A percentile compares a stretch with the other conserved stretches of the same genome.
These are phyloP conservation scores for Fusarium sacchari DNA, from an alignment of 2,329 filamentous ascomycete genomes.

Conservation along the genomic window DNA sequence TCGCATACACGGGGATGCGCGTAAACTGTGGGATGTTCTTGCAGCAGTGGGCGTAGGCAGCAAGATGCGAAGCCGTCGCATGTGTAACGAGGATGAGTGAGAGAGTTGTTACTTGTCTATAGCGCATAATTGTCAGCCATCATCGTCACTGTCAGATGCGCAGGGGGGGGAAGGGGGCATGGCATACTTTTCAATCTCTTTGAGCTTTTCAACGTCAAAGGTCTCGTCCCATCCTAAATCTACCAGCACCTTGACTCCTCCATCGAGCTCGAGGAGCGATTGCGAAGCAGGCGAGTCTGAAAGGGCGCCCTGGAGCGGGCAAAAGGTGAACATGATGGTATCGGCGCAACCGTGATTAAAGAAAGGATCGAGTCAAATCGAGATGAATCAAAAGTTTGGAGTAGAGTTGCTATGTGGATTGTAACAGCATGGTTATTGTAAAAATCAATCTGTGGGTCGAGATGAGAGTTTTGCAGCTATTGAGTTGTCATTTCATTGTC, in stretches of 20 bases:
- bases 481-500: constrained; percentile 30
- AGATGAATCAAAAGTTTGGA: not conserved
- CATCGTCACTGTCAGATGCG: not conserved
- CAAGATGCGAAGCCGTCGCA: constrained; percentile 89
- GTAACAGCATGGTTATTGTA: constrained; percentile 35
- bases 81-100: constrained; percentile 96
- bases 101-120: constrained; percentile 86
- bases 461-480: constrained; percentile 20
- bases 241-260: constrained; percentile 92
- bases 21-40: constrained; percentile 94
- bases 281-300: constrained; percentile 88
- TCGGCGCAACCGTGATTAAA: constrained; percentile 24
- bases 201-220: constrained; percentile 84
- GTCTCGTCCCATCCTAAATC: constrained; percentile 96
- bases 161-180: constrained; percentile 2
- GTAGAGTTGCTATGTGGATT: constrained; percentile 26
- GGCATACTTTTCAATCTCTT: constrained; percentile 86
- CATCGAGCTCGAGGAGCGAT: constrained; percentile 96
- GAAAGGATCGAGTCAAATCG: constrained; percentile 13
- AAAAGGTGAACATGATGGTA: constrained; percentile 90
- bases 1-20: constrained; percentile 94
- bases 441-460: not conserved
- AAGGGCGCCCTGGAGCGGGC: constrained; percentile 89
- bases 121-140: constrained; percentile 33
- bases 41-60: constrained; percentile 95